Evolutionary conservation across 306 rosid genomes (phyloP), one percentile per base, ranked within the genome.

Genomic region (Lupinus albus): DNA sequence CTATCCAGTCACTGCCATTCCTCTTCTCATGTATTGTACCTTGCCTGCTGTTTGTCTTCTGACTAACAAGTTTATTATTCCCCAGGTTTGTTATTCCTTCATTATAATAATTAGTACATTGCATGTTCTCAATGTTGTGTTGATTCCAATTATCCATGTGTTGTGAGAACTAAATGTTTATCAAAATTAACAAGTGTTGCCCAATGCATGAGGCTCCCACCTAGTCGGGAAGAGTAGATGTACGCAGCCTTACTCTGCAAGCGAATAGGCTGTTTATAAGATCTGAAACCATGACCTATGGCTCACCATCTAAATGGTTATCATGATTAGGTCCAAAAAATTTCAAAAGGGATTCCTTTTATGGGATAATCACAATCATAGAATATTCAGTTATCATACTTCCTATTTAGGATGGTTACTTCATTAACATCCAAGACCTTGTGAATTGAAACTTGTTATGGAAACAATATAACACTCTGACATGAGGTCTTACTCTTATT

Each of bases 41-140:
- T 77, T 93, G 80, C 99, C 99, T 0, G 97, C 99, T 9, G 94
- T 93, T 74, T 93, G 99, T 82, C 96, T 93, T 32, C 90, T 93
- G 8, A 93, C 99, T 0, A 93, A 93, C 90, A 93, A 88, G 83
- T 93, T 93, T 88, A 89, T 93, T 70, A 93, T 93, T 70, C 99
- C 98, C 7, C 99, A 93, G 99, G 99, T 93, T 64, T 15, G 87
- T 75, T 38, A 13, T 25, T 25, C 61, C 55, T 15, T 67, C 51
- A 51, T 49, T 36, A 32, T 70, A 16, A 6, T 20, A 45, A 46
- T 64, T n/a, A 15, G 21, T 15, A n/a, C 12, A 45, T 13, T 20
- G 20, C 54, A 25, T 63, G 4, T 9, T 18, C 57, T 4, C 39
- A 59, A 59, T 12, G 42, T 35, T 15, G 32, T 59, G 46, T 10